Evolutionary conservation across 1,284 basidiomycete species (phyloP).

Genomic region (Trametes sp.): DNA sequence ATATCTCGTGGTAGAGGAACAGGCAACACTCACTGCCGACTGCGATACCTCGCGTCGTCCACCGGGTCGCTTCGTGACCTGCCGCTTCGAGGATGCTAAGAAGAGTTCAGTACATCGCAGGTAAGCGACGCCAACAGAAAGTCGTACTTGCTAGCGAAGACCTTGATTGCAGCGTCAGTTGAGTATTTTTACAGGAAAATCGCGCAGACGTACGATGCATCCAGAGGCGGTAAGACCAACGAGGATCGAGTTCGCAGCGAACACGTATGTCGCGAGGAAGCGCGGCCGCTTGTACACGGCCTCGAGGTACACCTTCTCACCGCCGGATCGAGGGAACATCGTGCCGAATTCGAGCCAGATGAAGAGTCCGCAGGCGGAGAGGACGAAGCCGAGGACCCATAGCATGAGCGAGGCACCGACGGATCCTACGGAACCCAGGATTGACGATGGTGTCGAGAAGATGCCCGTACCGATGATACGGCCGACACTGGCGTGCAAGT

Average conservation of each 20-base stretch:
- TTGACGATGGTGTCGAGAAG: slow-evolving; percentile 67
- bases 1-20: no score
- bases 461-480: slow-evolving; percentile 69
- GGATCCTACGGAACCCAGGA: slow-evolving; percentile 68
- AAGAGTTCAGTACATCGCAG: slow-evolving; percentile 22
- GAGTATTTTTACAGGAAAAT: neutral
- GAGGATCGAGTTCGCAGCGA: slow-evolving; percentile 55
- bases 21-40: slow-evolving; percentile 48
- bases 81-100: slow-evolving; percentile 56
- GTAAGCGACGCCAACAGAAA: neutral
- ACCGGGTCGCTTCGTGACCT: slow-evolving; percentile 48
- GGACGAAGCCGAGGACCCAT: slow-evolving; percentile 73
- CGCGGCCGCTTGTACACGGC: slow-evolving; percentile 67
- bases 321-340: slow-evolving; percentile 43
- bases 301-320: slow-evolving; percentile 62
- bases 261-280: slow-evolving; percentile 64
- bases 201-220: neutral
- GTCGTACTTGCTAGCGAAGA: neutral
- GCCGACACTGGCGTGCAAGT: neutral
- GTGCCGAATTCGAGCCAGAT: slow-evolving; percentile 80
- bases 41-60: slow-evolving; percentile 63
- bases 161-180: neutral
- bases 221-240: slow-evolving; percentile 54
- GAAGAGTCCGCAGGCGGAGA: slow-evolving; percentile 66
- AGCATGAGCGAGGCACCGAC: slow-evolving; percentile 68